Base-by-base conservation (phyloP, 2,329 filamentous ascomycete genomes). In the Alternaria gansuensis region DNA sequence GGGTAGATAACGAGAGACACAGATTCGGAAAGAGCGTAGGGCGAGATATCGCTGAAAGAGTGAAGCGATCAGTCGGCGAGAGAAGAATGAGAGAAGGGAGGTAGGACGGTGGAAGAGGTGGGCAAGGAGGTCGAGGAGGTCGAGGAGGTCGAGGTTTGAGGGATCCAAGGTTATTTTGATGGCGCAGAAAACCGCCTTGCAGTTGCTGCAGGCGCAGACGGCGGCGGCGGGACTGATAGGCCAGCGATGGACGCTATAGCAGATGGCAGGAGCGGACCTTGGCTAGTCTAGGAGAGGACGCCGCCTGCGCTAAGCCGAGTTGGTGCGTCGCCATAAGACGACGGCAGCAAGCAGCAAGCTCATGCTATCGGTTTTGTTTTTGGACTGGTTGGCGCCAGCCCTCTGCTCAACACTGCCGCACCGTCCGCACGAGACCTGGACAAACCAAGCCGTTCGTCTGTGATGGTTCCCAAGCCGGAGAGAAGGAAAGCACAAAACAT, bases 11-110 rank as follows among this genome's bases (percentile, higher is more conserved):
- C 62, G 66, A 65, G 62, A 60, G 68, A 62, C 63, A 64, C 63
- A 50, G 54, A 54, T 56, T 65, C 49, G 52, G 65, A 81, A 79
- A 65, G 76, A 80, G 73, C 65, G 78, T 51, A 72, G 76, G 65
- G 80, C 45, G 83, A 77, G 72, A 77, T 79, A 77, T 83, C 84
- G 84, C 84, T 86, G 77, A 88, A 87, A 79, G 85, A 88, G 83
- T 87, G 85, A 86, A 87, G 85, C 85, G 68, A 71, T 81, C 83
- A 51, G 77, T 76, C 80, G 64, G 72, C 72, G 69, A 67, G 61
- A 66, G 66, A 71, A 58, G 62, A 68, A 65, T 56, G 67, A 63
- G 63, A 62, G 49, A 54, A 65, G 59, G 52, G 57, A 56, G 63
- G 57, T 60, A 61, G 54, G 66, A 67, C 60, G 49, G 62, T 55